These are phyloP conservation scores for Metarhizium humberi DNA, from an alignment of 2,329 filamentous ascomycete species.

Conservation along the genomic window DNA sequence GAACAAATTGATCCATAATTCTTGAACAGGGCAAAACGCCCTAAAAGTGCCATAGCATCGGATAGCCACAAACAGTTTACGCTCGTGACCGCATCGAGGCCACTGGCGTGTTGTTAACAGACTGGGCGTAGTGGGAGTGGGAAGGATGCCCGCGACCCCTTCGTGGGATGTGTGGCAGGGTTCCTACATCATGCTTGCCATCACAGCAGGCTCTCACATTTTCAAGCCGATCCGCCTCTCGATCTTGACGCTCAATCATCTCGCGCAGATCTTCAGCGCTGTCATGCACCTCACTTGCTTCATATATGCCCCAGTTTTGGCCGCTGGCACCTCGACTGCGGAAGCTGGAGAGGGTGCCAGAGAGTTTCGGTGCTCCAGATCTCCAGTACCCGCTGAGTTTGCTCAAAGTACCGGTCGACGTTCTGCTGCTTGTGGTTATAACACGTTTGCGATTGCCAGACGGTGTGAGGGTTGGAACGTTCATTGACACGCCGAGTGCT, in stretches of 20 bases:
- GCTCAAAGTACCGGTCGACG: conserved; percentile 40
- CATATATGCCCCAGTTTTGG: conserved; percentile 42
- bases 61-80: conserved; percentile 9
- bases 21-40: not conserved
- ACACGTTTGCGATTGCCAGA: conserved; percentile 30
- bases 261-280: conserved; percentile 75
- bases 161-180: conserved; percentile 39
- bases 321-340: conserved; percentile 40
- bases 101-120: conserved; percentile 25
- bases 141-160: conserved; percentile 31
- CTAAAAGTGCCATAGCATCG: not conserved
- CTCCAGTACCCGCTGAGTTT: conserved; percentile 54
- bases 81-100: conserved; percentile 26
- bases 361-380: conserved; percentile 31
- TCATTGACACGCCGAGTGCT: conserved; percentile 36
- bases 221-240: conserved; percentile 72
- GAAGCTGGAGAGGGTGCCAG: conserved; percentile 43
- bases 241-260: conserved; percentile 69
- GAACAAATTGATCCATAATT: not conserved
- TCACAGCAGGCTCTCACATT: conserved; percentile 97
- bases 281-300: conserved; percentile 57
- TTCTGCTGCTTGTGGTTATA: conserved; percentile 17
- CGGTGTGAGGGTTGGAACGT: conserved; percentile 47
- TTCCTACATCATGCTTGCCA: conserved; percentile 76
- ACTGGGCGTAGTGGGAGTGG: conserved; percentile 26